These are phyloP conservation scores for Aquilaria malaccensis DNA, from an alignment of 345 rosid genomes.

Conservation along the genomic window DNA sequence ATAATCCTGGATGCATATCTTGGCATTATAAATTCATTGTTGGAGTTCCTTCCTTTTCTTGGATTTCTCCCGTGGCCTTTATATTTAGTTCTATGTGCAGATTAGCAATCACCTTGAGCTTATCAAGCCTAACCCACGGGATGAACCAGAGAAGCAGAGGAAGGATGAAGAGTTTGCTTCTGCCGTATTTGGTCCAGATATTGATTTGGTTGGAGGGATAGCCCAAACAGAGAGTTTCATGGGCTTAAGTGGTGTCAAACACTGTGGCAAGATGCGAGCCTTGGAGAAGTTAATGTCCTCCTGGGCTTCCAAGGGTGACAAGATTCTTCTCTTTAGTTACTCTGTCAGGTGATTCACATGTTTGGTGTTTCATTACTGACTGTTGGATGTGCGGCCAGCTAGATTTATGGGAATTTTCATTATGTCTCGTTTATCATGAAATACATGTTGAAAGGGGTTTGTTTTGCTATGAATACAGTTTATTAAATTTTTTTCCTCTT, in stretches of 20 bases:
- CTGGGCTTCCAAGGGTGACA: slow-evolving; percentile 84
- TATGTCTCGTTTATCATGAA: too few relatives aligned
- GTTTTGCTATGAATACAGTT: too few relatives aligned
- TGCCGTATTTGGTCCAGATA: slow-evolving; percentile 74
- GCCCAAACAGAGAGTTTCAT: slow-evolving; percentile 69
- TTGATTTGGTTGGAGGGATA: slow-evolving; percentile 73
- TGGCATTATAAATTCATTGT: too few relatives aligned
- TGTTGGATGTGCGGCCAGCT: background rate
- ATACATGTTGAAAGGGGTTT: too few relatives aligned
- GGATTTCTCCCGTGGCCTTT: too few relatives aligned
- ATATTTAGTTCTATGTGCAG: slow-evolving; percentile 22
- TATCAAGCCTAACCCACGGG: slow-evolving; percentile 87
- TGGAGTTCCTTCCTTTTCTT: too few relatives aligned
- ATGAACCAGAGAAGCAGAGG: slow-evolving; percentile 77
- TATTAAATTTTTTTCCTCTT: too few relatives aligned
- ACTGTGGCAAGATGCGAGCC: slow-evolving; percentile 94
- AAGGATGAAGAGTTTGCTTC: slow-evolving; percentile 87
- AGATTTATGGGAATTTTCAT: too few relatives aligned
- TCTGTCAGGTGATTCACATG: slow-evolving; percentile 60
- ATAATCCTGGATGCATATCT: too few relatives aligned
- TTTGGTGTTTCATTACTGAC: background rate
- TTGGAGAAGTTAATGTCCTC: slow-evolving; percentile 75
- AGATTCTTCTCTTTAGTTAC: slow-evolving; percentile 89
- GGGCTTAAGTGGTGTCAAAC: slow-evolving; percentile 69
- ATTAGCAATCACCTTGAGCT: slow-evolving; percentile 96